Conservation (phyloP, 345 rosid genomes). For the Lagerstroemia speciosa region DNA sequence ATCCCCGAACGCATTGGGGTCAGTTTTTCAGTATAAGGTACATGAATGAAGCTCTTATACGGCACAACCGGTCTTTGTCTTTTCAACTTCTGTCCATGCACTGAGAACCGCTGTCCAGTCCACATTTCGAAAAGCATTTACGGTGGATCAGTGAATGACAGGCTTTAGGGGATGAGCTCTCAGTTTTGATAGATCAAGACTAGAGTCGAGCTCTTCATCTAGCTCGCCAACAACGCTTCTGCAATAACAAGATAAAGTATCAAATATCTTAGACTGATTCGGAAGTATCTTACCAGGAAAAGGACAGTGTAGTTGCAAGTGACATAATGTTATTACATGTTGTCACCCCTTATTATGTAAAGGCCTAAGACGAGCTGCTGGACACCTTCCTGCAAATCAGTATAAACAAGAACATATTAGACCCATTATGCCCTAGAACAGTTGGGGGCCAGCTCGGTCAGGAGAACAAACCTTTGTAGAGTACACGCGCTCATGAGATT, state of each 20-base stretch:
- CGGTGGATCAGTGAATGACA: constrained; percentile 52
- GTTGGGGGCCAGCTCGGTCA: neutral
- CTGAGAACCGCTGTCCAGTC: neutral
- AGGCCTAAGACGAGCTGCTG: constrained; percentile 86
- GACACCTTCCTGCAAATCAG: constrained; percentile 74
- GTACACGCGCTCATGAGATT: constrained; percentile 85
- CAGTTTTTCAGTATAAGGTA: too few relatives aligned
- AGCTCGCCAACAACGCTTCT: constrained; percentile 91
- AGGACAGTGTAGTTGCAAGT: neutral
- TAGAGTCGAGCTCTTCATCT: constrained; percentile 79
- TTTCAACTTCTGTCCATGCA: neutral
- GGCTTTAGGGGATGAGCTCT: constrained; percentile 97
- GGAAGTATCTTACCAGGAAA: neutral
- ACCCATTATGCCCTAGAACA: neutral
- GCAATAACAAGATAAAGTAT: constrained; percentile 12
- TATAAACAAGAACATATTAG: neutral
- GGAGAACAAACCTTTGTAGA: constrained; percentile 56
- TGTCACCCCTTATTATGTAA: constrained; percentile 96
- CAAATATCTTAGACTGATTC: neutral
- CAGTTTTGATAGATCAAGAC: constrained; percentile 63
- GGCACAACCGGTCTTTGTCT: too few relatives aligned
- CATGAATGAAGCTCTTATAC: too few relatives aligned
- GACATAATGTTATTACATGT: constrained; percentile 49
- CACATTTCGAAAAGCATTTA: neutral
- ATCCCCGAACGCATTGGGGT: too few relatives aligned